Evolutionary conservation across 108 stramenopile species (phyloP), one percentile per base, ranked within the genome.

Genomic region (Skeletonema tropicum): DNA sequence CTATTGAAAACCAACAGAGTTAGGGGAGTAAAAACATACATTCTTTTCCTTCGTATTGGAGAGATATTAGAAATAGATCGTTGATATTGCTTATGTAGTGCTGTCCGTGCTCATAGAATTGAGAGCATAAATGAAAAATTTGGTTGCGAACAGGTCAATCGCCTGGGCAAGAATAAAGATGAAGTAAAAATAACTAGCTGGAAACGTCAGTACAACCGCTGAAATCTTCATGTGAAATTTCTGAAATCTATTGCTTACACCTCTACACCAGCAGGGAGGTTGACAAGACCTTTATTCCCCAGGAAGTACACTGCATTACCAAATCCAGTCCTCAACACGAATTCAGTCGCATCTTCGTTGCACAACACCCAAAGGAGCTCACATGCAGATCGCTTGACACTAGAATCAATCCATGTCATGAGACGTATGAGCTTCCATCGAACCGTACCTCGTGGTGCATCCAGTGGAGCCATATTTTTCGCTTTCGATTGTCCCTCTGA

Each of bases 361-460:
- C 93, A 94, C 26, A 96, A 70, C 7, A 80, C 89, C 92, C 93
- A 96, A 36, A 96, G 57, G 9, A 96, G 71, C 68, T 96, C 95
- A 62, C 85, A 80, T 33, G 86, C 75, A 64, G 85, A 86, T 41
- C 93, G 76, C 69, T 94, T 94, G 52, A 90, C 88, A 42, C 84
- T 91, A 0, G 89, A 77, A 6, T 92, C 89, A 11, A 90, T 77
- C 88, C 89, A 93, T 9, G 89, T 92, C 84, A 94, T 75, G 30
- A 93, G 83, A 8, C 79, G 82, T 45, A 94, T 83, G 23, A 93
- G 68, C 64, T 87, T 89, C 68, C 83, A 76, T 60, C 92, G 86
- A 0, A 94, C 60, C 7, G 89, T 89, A 8, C 90, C 92, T 26
- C 70, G 72, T 3, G 95, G 92, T 35, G 91, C 93, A 79, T 96